Evolutionary conservation across 164 flowering plant genomes (phyloP), one percentile per base, ranked within the genome.

Genomic region (Annona squamosa): DNA sequence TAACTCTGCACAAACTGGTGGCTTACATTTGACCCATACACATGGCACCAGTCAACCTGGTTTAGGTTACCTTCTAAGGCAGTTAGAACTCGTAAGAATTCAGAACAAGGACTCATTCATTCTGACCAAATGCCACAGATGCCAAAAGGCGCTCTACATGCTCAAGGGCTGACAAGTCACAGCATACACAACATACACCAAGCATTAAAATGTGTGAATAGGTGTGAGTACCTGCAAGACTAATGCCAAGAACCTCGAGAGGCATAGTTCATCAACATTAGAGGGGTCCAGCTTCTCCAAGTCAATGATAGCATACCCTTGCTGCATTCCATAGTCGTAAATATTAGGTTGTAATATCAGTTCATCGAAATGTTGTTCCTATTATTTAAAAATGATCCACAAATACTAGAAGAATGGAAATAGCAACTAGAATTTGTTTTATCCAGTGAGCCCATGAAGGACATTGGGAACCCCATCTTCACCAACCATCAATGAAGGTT

Each of bases 291-390:
- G 84, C 73, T 68, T 78, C 79, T 77, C 77, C 72, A 91, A 73
- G 78, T 94, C 91, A 81, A 94, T 82, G 67, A 89, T 78, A 74
- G 91, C 97, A 86, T 89, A 94, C 0, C 98, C 98, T 57, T 84
- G 82, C 98, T 94, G 88, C 85, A 78, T 73, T 18, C 72, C 74
- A 18, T 37, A 72, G 70, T 12, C 67, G 18, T 47, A 13, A 68
- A 71, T 62, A 63, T 13, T 63, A 45, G 46, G 43, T 57, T 17
- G 48, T 57, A 19, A 44, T 44, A 66, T 64, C 65, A 70, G 59
- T 18, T 16, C 44, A 57, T 69, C 62, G 46, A 3, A 46, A 71
- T 42, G 45, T 59, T 43, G 48, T 18, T 73, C 7, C 18, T 63
- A 48, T 26, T 68, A 47, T n/a, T 66, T 19, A 4, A 66, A 42